Base-by-base conservation (phyloP, 768 basidiomycete species). In the Inosperma sp. region DNA sequence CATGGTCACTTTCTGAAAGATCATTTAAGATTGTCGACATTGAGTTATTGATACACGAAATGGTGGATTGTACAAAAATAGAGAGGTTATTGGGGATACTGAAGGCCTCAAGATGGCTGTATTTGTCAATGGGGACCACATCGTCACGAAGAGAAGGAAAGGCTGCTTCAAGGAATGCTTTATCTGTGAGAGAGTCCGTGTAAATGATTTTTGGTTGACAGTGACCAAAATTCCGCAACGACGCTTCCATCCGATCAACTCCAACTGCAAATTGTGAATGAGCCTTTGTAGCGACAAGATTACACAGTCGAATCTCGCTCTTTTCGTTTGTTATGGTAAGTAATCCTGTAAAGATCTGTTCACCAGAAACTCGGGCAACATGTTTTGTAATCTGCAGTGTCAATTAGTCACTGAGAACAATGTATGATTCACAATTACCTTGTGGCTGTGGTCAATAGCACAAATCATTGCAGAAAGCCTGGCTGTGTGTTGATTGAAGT, bases 151-250 rank as follows among this genome's bases (percentile, higher is more conserved):
- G 62, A 2, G 57, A 59, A 0, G 58, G 56, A 34, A 64, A 66
- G 10, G 52, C 50, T 0, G 10, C 3, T 33, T 58, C 56, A 14
- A 60, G 53, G 13, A 58, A 61, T 4, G 48, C 35, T 41, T 65
- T 67, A 43, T 69, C 68, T 1, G 54, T 33, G 42, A 68, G 61
- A 34, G 60, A 65, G 42, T 71, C 66, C 0, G 66, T 69, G 51
- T 60, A 69, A 8, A 69, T 43, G 1, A 65, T 16, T 1, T 21
- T 0, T 10, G 63, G 61, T 17, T 62, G 52, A 5, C 29, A n/a
- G 30, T 65, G 65, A 2, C 68, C 64, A 58, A 65, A 69, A 16
- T 46, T 30, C 0, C 56, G 16, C 0, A 72, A 59, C 1, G 65
- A 68, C 5, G 57, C 34, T 0, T 37, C 39, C 21, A 72, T 62